phyloP scores from a whole-genome alignment of 1,139 yeast species.

The Yamadazyma sp. region DNA sequence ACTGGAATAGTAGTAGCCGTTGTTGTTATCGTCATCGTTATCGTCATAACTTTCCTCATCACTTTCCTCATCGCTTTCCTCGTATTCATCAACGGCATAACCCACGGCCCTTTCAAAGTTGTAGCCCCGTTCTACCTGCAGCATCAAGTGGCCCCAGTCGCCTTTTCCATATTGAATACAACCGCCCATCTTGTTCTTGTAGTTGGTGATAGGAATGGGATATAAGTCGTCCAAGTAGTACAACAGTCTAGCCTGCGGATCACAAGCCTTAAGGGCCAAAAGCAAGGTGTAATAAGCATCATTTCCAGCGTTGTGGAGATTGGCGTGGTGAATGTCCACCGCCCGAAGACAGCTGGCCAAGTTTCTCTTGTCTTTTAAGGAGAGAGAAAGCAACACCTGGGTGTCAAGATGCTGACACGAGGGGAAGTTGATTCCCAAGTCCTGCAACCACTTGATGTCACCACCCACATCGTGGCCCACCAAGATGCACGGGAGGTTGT shows the following conservation, averaged over 20 bases:
- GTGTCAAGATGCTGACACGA: slow-evolving; percentile 48
- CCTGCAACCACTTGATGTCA: slow-evolving; percentile 55
- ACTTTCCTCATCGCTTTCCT: too few relatives aligned
- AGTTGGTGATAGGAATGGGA: slow-evolving; percentile 2
- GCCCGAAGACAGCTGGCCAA: slow-evolving; percentile 52
- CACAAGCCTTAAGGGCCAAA: slow-evolving; percentile 52
- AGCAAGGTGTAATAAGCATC: slow-evolving; percentile 72
- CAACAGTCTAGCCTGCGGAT: slow-evolving; percentile 46
- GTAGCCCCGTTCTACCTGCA: too few relatives aligned
- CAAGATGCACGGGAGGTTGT: slow-evolving; percentile 27
- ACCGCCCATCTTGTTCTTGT: background rate
- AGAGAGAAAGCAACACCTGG: slow-evolving; percentile 25
- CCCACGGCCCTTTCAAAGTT: too few relatives aligned
- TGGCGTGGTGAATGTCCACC: slow-evolving; percentile 59
- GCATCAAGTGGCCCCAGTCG: background rate
- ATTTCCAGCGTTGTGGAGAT: slow-evolving; percentile 80
- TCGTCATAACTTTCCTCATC: too few relatives aligned
- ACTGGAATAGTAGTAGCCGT: too few relatives aligned
- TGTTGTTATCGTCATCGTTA: too few relatives aligned
- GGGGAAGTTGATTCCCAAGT: slow-evolving; percentile 51
- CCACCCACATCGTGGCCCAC: slow-evolving; percentile 74
- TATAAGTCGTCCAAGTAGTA: slow-evolving; percentile 22
- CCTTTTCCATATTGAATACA: background rate
- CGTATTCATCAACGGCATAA: too few relatives aligned
- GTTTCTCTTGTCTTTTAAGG: slow-evolving; percentile 42